phyloP scores from a whole-genome alignment of 73 alveolate species.

The Breviolum minutum region DNA sequence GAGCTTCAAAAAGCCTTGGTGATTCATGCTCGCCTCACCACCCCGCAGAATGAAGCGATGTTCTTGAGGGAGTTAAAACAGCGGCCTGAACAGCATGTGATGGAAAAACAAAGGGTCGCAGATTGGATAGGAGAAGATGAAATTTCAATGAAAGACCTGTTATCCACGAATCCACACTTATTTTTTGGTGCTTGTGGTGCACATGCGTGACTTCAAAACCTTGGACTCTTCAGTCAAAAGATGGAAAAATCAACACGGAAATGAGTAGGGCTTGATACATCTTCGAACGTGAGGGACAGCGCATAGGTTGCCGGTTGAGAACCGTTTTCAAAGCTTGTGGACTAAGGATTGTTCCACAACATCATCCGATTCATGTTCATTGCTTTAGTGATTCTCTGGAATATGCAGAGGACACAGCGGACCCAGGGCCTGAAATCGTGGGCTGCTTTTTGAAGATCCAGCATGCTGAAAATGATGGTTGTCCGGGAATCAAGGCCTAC shows the following conservation, averaged over 20 bases:
- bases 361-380: conserved; percentile 77
- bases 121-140: too few relatives aligned
- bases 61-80: conserved; percentile 26
- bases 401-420: conserved; percentile 35
- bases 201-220: too few relatives aligned
- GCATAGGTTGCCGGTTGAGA: background rate
- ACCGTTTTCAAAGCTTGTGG: background rate
- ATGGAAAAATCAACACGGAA: too few relatives aligned
- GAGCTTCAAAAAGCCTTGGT: conserved; percentile 73
- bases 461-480: background rate
- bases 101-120: background rate
- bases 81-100: background rate
- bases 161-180: too few relatives aligned
- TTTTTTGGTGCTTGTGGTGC: too few relatives aligned
- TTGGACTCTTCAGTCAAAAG: too few relatives aligned
- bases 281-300: background rate
- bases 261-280: too few relatives aligned
- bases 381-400: conserved; percentile 86
- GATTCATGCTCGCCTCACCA: conserved; percentile 73
- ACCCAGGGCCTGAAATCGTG: background rate
- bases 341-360: conserved; percentile 36
- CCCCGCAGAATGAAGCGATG: conserved; percentile 51
- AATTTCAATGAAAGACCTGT: too few relatives aligned
- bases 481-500: too few relatives aligned
- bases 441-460: background rate